Evolutionary conservation across 2,329 filamentous ascomycete species (phyloP), one percentile per base, ranked within the genome.

Genomic region (Nothopassalora personata): DNA sequence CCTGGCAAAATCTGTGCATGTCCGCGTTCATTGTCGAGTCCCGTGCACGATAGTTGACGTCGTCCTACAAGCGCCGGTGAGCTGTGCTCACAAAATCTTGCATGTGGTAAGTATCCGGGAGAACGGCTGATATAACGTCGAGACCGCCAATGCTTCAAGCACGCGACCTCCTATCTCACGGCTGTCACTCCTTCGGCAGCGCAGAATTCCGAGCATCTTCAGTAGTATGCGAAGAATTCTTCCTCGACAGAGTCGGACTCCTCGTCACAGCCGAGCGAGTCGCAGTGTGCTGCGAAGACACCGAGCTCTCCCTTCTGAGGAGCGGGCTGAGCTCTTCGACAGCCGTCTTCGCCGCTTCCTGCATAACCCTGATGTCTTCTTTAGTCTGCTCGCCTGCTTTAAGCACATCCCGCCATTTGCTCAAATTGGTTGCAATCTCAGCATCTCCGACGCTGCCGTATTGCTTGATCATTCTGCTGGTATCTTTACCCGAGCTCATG

Each of bases 401-500:
- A 34, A 72, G 56, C 36, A 57, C 39, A 50, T 69, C 66, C 46
- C 66, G 67, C 62, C 67, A 70, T 7, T 23, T 34, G 23, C 62
- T 60, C 48, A 72, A 47, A 30, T 60, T 63, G 45, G 30, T 46
- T 15, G 53, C 66, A 34, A 53, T 58, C 8, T 60, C 66, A 1
- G 30, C 58, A 54, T 67, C 59, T 10, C 61, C 63, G 30, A 61
- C 57, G 47, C 23, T 48, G 19, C 60, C 54, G 31, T 63, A 68
- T 53, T 64, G 64, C 56, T 68, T 71, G 53, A 73, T 69, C 71
- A 73, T 72, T 46, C 70, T 59, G 15, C 64, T 71, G 6, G 70
- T 72, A 52, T 73, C 71, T 52, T 69, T 72, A 15, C 71, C 71
- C 4, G 67, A 64, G 57, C 67, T 70, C 48, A 72, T 64, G 51